phyloP scores from a whole-genome alignment of 352 stramenopile species.

The Pythium apleroticum region DNA sequence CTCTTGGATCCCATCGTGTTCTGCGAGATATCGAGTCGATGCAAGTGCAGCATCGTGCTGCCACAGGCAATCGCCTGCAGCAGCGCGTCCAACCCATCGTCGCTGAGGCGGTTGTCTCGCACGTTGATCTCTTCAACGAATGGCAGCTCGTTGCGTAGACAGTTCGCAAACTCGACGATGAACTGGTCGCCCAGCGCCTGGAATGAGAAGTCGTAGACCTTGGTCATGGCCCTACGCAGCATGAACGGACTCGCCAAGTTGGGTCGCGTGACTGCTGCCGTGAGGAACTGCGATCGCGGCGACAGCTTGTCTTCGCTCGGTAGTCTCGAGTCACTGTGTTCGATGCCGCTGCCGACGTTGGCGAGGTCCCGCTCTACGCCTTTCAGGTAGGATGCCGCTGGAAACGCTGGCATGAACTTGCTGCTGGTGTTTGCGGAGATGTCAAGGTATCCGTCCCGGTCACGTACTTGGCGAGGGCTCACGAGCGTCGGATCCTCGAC shows the following conservation, averaged over 20 bases:
- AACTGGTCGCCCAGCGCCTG: slow-evolving; percentile 75
- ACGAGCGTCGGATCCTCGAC: slow-evolving; percentile 30
- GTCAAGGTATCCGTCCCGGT: slow-evolving; percentile 17
- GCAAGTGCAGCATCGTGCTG: slow-evolving; percentile 48
- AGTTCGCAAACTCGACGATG: slow-evolving; percentile 63
- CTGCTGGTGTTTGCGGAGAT: slow-evolving; percentile 19
- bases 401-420: slow-evolving; percentile 43
- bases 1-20: slow-evolving; percentile 67
- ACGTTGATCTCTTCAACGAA: slow-evolving; percentile 82
- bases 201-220: slow-evolving; percentile 82
- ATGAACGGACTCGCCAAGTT: slow-evolving; percentile 65
- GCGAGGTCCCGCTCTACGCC: slow-evolving; percentile 33
- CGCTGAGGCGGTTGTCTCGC: slow-evolving; percentile 85
- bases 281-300: slow-evolving; percentile 63
- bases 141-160: slow-evolving; percentile 53
- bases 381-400: slow-evolving; percentile 42
- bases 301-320: slow-evolving; percentile 54
- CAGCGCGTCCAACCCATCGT: slow-evolving; percentile 63
- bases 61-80: slow-evolving; percentile 55
- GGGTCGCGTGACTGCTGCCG: slow-evolving; percentile 43
- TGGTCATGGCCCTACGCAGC: slow-evolving; percentile 56
- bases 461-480: slow-evolving; percentile 19
- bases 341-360: slow-evolving; percentile 19
- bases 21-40: slow-evolving; percentile 65
- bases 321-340: slow-evolving; percentile 24